Evolutionary conservation across 1,284 basidiomycete genomes (phyloP).

Genomic region (Cutaneotrichosporon sp.): DNA sequence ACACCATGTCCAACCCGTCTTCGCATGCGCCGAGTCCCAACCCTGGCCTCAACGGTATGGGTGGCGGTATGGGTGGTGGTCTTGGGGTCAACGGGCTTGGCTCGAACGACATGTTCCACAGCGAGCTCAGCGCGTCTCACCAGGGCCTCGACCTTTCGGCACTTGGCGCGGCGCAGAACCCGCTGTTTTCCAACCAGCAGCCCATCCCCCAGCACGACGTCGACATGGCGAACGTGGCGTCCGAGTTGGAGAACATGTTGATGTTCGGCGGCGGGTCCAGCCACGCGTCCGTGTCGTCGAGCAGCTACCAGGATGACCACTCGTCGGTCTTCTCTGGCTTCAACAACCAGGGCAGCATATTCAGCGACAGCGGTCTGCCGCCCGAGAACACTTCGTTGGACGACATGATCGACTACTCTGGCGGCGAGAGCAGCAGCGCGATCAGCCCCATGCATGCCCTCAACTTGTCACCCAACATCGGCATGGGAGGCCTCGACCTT

Average conservation of each 20-base stretch:
- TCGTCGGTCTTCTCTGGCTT: slow-evolving; percentile 40
- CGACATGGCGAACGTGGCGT: slow-evolving; percentile 35
- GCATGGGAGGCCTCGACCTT: slow-evolving; percentile 24
- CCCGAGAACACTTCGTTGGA: slow-evolving; percentile 39
- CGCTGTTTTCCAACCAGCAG: slow-evolving; percentile 24
- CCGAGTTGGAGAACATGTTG: slow-evolving; percentile 37
- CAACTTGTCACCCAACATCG: slow-evolving; percentile 23
- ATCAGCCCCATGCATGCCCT: slow-evolving; percentile 26
- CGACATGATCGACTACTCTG: slow-evolving; percentile 46
- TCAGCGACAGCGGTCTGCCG: slow-evolving; percentile 41
- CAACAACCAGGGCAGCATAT: slow-evolving; percentile 27
- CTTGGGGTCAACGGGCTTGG: slow-evolving; percentile 9
- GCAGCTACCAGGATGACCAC: slow-evolving; percentile 36
- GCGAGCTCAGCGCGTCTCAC: slow-evolving; percentile 11
- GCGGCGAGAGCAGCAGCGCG: slow-evolving; percentile 33
- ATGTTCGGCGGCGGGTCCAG: slow-evolving; percentile 32
- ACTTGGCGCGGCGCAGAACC: slow-evolving; percentile 12
- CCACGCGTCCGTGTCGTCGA: slow-evolving; percentile 36
- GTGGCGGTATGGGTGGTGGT: slow-evolving; percentile 13
- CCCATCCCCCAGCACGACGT: slow-evolving; percentile 22
- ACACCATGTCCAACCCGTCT: slow-evolving; percentile 23
- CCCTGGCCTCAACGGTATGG: slow-evolving; percentile 13
- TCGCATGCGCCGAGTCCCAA: slow-evolving; percentile 23
- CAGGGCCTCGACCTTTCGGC: slow-evolving; percentile 19
- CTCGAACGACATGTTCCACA: slow-evolving; percentile 18